Percentiles rank a stretch among this genome's conserved stretches.
Conservation (phyloP, 495 filamentous ascomycete species). For the Talaromyces ruber region DNA sequence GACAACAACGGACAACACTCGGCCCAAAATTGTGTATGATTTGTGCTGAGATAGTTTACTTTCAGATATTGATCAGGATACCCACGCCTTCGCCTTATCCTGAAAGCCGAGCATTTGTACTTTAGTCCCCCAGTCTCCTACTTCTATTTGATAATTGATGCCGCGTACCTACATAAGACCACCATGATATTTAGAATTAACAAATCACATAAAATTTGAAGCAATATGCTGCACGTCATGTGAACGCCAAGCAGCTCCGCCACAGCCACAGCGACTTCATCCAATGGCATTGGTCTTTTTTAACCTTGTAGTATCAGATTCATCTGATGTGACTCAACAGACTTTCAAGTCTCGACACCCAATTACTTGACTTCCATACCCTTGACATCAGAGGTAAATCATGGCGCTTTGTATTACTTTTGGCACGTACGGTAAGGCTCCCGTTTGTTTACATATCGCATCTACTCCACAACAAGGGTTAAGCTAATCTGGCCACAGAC, state of each 20-base stretch:
- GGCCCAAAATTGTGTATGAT: not conserved
- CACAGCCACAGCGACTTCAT: not conserved
- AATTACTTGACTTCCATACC: not conserved
- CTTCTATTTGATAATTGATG: not conserved
- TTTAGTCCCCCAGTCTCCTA: not conserved
- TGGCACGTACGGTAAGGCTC: slow-evolving; percentile 40
- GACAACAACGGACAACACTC: not conserved
- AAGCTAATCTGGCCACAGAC: slow-evolving; percentile 19
- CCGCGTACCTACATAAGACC: not conserved
- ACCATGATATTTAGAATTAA: not conserved
- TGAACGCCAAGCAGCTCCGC: not conserved
- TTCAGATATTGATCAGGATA: not conserved
- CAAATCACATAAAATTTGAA: not conserved
- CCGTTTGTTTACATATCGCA: slow-evolving; percentile 5
- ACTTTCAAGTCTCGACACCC: not conserved
- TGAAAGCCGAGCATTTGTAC: not conserved
- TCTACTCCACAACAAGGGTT: not conserved
- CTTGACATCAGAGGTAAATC: not conserved
- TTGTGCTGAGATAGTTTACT: not conserved
- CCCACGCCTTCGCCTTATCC: not conserved
- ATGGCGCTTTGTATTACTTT: slow-evolving; percentile 52
- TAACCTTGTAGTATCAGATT: not conserved
- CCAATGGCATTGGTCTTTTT: not conserved
- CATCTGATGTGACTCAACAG: not conserved
- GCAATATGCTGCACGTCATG: not conserved